Evolutionary conservation across 2,329 filamentous ascomycete species (phyloP).

Genomic region (Epichloe scottii): DNA sequence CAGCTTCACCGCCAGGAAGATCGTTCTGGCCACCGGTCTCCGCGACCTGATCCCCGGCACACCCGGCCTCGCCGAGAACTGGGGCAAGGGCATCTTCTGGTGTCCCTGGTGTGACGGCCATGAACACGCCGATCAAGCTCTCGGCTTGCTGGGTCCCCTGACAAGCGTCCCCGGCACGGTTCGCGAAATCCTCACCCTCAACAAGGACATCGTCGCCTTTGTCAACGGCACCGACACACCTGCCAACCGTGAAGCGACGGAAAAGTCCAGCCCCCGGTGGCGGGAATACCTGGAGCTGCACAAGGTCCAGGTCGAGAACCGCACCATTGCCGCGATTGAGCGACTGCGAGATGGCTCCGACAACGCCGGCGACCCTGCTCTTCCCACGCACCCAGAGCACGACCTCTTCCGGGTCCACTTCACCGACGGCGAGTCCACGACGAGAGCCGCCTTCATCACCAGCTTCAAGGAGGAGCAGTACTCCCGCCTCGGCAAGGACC

Average conservation of each 20-base stretch:
- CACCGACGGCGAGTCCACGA: constrained; percentile 27
- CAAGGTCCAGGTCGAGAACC: constrained; percentile 42
- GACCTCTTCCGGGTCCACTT: constrained; percentile 46
- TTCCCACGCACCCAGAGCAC: constrained; percentile 33
- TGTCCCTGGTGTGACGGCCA: constrained; percentile 54
- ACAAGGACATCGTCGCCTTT: constrained; percentile 42
- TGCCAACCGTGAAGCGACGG: constrained; percentile 24
- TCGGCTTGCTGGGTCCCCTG: constrained; percentile 39
- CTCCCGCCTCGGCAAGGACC: constrained; percentile 31
- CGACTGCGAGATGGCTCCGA: constrained; percentile 30
- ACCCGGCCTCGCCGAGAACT: constrained; percentile 41
- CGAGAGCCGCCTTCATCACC: constrained; percentile 39
- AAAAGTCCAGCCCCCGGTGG: constrained; percentile 32
- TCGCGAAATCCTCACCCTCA: constrained; percentile 41
- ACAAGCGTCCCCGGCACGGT: constrained; percentile 30
- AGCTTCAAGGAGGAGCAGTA: constrained; percentile 34
- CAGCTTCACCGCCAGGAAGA: constrained; percentile 34
- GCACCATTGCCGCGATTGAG: constrained; percentile 35
- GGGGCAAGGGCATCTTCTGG: constrained; percentile 49
- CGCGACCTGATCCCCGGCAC: constrained; percentile 41
- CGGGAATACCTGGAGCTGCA: constrained; percentile 34
- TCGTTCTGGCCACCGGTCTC: constrained; percentile 46
- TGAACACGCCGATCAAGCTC: constrained; percentile 45
- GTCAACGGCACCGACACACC: constrained; percentile 46
- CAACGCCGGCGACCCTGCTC: constrained; percentile 24